Base-by-base conservation (phyloP, 768 basidiomycete species). In the Collybia mongolica region DNA sequence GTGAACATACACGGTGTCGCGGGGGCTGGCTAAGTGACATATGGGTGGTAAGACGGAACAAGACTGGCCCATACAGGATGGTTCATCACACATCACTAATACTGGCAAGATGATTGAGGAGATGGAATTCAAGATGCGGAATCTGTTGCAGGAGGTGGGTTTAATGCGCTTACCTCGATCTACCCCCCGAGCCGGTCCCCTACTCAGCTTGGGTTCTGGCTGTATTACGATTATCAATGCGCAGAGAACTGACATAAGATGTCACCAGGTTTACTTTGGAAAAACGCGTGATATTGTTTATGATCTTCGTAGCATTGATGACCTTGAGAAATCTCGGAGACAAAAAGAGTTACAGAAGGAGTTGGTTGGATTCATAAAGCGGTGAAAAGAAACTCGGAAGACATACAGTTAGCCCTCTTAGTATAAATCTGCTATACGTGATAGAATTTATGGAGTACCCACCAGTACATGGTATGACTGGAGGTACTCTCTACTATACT, bases 121-220 rank as follows among this genome's bases (percentile, higher is more conserved):
- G 56, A 95, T 96, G 92, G 97, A 99, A 71, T 93, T 95, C 66
- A 98, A 98, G 74, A 94, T 98, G 93, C 82, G 97, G 35, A 97
- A 97, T 68, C 73, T 93, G 49, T 75, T 99, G 42, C 90, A 93
- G 68, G 92, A 94, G 75, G 91, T 84, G 52, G 40, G 72, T 54
- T 48, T 17, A 52, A 45, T 32, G 18, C 28, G n/a, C 39, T 9
- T 23, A 20, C 8, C 22, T 36, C 43, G 20, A 35, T 43, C 29
- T 23, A 39, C 36, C 37, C 43, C 19, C 24, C 47, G 23, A 32
- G 29, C 35, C 42, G 48, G 38, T 56, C 20, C 50, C 24, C 44
- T 48, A 53, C 20, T 17, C 4, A 20, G 4, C 8, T 39, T 46
- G 38, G 29, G 29, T 12, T 26, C 7, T 28, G 35, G 29, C 19